phyloP scores from a whole-genome alignment of 2,329 filamentous ascomycete genomes.

The Fusarium fracticaudum region DNA sequence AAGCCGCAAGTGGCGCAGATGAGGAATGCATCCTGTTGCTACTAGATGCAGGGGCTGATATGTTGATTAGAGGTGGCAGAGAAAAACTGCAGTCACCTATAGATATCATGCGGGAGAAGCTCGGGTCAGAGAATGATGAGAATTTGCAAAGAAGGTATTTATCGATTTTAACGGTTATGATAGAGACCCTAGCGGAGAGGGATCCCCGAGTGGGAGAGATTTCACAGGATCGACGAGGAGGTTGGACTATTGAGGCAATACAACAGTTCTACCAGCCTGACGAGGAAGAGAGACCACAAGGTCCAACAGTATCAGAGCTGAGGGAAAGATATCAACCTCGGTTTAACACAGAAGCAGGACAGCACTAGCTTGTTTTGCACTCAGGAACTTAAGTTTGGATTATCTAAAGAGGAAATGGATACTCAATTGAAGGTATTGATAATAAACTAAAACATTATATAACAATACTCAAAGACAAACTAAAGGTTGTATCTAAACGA shows the following conservation, averaged over 20 bases:
- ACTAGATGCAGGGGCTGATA: neutral
- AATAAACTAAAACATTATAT: fast-evolving
- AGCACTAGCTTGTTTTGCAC: neutral
- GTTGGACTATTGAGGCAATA: neutral
- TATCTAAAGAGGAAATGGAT: no score
- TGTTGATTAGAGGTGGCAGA: neutral
- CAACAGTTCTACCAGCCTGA: neutral
- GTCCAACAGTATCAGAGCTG: neutral
- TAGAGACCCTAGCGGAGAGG: neutral
- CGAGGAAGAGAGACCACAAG: neutral
- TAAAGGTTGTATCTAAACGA: neutral
- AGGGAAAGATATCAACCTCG: neutral
- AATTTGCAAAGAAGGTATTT: no score
- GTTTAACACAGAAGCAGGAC: neutral
- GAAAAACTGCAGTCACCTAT: neutral
- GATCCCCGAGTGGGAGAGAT: neutral
- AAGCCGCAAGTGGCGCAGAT: neutral
- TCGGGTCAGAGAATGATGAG: neutral
- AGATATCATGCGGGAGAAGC: neutral
- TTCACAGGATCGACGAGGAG: neutral
- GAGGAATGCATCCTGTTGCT: neutral
- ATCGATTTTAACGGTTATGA: neutral
- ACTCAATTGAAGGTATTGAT: no score
- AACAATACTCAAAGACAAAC: no score
- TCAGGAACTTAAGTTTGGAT: no score